A percentile compares a stretch with the other conserved stretches of the same genome.
Evolutionary conservation across 225 moss, liverwort and hornwort species (phyloP).

Genomic region (Ulota crispa): DNA sequence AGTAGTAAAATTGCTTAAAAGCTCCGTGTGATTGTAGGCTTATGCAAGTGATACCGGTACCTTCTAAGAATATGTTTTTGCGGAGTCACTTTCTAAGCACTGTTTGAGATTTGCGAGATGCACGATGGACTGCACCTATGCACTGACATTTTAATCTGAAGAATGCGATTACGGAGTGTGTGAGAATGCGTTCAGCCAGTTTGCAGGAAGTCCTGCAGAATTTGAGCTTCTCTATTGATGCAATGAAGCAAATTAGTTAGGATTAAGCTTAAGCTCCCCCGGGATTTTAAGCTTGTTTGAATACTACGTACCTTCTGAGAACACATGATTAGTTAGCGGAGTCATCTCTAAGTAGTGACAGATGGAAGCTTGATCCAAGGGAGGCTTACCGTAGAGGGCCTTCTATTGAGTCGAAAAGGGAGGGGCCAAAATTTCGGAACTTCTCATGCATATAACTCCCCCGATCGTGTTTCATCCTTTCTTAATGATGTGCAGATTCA

Average conservation of each 20-base stretch:
- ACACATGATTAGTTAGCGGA: background rate
- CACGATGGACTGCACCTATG: too few relatives aligned
- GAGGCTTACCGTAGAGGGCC: background rate
- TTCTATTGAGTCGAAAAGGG: slow-evolving; percentile 10
- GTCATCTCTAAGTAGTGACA: background rate
- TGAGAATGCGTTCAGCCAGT: fast-evolving
- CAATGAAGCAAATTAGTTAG: background rate
- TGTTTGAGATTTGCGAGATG: background rate
- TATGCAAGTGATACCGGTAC: too few relatives aligned
- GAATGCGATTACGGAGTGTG: background rate
- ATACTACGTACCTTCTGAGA: background rate
- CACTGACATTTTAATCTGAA: background rate
- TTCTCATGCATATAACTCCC: background rate
- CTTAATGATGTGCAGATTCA: background rate
- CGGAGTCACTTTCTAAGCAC: too few relatives aligned
- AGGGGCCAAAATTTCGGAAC: slow-evolving; percentile 14
- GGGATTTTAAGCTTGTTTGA: background rate
- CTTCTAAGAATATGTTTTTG: too few relatives aligned
- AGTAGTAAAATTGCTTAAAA: background rate
- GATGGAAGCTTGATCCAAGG: background rate
- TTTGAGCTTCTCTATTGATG: background rate
- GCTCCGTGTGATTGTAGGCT: too few relatives aligned
- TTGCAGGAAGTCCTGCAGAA: background rate
- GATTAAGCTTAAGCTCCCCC: background rate
- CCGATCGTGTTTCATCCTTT: background rate